Base-by-base conservation (phyloP, 2,329 filamentous ascomycete species). In the Cladosporium sphaerospermum region DNA sequence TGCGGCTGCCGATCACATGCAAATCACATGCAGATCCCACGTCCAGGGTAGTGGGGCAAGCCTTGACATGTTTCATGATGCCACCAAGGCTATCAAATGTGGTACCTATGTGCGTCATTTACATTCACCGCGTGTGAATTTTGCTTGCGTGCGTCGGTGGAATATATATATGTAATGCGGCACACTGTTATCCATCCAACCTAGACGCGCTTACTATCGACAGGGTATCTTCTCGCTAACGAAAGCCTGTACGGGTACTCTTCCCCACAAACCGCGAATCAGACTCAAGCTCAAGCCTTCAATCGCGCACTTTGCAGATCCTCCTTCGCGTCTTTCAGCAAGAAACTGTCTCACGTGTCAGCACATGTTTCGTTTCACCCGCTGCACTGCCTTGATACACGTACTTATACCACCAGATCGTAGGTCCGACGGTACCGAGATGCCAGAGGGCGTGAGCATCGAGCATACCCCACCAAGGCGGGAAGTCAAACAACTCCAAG, bases 381-480 rank as follows among this genome's bases (percentile, higher is more conserved):
- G 9, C 34, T 11, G 32, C 31, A 41, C 45, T 33, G 42, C 32
- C 48, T 9, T 16, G 7, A 13, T 9, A 28, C 41, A 84, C 89
- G 78, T 75, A 97, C 91, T 87, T 90, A 71, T 99, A 99, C 88
- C 88, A 96, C 75, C 95, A 80, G 46, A 93, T 75, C 0, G 89
- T 89, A 9, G 93, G 93, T 32, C 81, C 80, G 47, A 99, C 92
- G 0, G 93, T 99, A 53, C 91, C 89, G 57, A 96, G 69, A 78
- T 99, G 93, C 93, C 93, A 99, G 58, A 99, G 71, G 64, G 88
- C 91, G 73, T 99, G 93, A 3, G 93, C 93, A 76, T 99, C 93
- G 47, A 99, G 72, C 69, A 86, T 83, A 7, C 89, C 88, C 69
- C 81, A 78, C 73, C 88, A 79, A 2, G 93, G 93, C 51, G 93